These are phyloP conservation scores for Sphagnurus paluster DNA, from an alignment of 1,284 basidiomycete genomes.

Conservation along the genomic window DNA sequence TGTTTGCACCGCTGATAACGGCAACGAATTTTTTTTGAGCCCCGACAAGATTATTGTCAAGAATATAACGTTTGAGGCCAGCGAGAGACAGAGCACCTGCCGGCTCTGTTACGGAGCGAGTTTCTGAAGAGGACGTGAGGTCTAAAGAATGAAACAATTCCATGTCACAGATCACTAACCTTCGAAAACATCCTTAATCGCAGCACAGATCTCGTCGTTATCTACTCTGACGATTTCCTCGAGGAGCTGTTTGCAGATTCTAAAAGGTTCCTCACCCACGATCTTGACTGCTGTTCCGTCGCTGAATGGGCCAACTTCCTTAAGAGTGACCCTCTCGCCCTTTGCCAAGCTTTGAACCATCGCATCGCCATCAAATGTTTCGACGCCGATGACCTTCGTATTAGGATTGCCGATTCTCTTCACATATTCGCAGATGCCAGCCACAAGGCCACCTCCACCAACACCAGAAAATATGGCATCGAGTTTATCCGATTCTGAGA, in stretches of 20 bases:
- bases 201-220: slow-evolving; percentile 98
- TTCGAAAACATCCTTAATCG: slow-evolving; percentile 99
- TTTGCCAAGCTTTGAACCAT: slow-evolving; percentile 80
- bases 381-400: slow-evolving; percentile 88
- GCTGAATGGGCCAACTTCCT: slow-evolving; percentile 94
- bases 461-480: slow-evolving; percentile 90
- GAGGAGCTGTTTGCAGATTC: slow-evolving; percentile 85
- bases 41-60: slow-evolving; percentile 78
- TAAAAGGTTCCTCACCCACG: slow-evolving; percentile 94
- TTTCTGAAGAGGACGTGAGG: slow-evolving; percentile 57
- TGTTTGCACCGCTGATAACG: slow-evolving; percentile 95
- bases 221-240: slow-evolving; percentile 86
- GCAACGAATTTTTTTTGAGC: slow-evolving; percentile 89
- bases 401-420: slow-evolving; percentile 90
- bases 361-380: slow-evolving; percentile 94
- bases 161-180: slow-evolving; percentile 48
- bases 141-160: not conserved
- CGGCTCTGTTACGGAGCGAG: slow-evolving; percentile 93
- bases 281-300: slow-evolving; percentile 99
- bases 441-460: slow-evolving; percentile 91
- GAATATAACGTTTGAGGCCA: slow-evolving; percentile 88
- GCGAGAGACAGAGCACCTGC: slow-evolving; percentile 95
- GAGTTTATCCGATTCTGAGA: slow-evolving; percentile 71
- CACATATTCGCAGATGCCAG: slow-evolving; percentile 91
- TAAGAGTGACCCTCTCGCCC: slow-evolving; percentile 80